Conservation (phyloP, 2,329 filamentous ascomycete genomes). For the Blastomyces silverae region DNA sequence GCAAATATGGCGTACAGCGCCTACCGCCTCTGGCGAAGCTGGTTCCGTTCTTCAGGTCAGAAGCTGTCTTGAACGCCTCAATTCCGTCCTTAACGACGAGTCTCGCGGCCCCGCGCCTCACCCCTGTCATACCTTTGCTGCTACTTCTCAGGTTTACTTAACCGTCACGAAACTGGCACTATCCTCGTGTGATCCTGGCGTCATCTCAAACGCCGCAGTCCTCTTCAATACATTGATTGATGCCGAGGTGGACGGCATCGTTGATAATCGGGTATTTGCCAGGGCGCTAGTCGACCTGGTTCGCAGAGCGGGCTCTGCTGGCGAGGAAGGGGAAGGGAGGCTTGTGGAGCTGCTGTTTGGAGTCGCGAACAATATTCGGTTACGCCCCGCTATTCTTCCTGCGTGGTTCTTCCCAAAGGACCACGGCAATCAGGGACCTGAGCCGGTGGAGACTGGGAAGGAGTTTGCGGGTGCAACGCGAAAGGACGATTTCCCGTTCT, state of each 20-base stretch:
- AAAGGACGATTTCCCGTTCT: constrained; percentile 88
- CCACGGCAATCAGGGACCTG: constrained; percentile 35
- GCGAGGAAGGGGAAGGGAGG: constrained; percentile 75
- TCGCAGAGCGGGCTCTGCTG: constrained; percentile 59
- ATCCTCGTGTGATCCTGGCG: constrained; percentile 73
- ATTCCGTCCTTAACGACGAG: constrained; percentile 74
- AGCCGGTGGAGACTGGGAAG: constrained; percentile 42
- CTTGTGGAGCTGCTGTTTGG: constrained; percentile 93
- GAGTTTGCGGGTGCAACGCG: constrained; percentile 79
- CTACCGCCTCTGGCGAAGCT: constrained; percentile 44
- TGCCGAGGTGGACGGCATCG: constrained; percentile 91
- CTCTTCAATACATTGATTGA: constrained; percentile 91
- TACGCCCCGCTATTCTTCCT: constrained; percentile 77
- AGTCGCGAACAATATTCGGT: constrained; percentile 88
- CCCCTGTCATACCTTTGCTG: constrained; percentile 81
- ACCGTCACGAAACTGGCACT: constrained; percentile 84
- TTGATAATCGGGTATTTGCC: constrained; percentile 79
- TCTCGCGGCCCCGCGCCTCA: constrained; percentile 81
- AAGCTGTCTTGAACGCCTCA: constrained; percentile 50
- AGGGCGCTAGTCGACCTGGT: constrained; percentile 80
- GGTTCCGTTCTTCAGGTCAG: constrained; percentile 47
- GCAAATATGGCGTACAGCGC: constrained; percentile 56
- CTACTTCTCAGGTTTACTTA: constrained; percentile 80
- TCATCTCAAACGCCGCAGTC: constrained; percentile 75
- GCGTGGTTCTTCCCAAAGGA: constrained; percentile 76